Evolutionary conservation across 352 stramenopile species (phyloP).

Genomic region (Globisporangium acanthophoron): DNA sequence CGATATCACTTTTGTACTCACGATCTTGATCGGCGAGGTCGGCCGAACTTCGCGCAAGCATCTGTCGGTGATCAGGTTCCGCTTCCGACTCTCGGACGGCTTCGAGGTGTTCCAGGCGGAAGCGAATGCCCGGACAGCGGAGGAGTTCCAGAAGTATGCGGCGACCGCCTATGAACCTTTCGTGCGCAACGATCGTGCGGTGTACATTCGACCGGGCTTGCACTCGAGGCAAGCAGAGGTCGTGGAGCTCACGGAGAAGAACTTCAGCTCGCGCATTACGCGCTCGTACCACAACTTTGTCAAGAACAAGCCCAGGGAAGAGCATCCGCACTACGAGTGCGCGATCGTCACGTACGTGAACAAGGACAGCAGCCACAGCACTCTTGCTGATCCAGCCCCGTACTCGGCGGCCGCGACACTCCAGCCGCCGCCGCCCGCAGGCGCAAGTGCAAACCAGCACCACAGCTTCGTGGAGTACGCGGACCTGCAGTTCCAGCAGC

Average conservation of each 20-base stretch:
- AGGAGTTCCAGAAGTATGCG: conserved; percentile 36
- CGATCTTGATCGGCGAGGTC: conserved; percentile 74
- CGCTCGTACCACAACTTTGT: conserved; percentile 76
- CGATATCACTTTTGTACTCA: conserved; percentile 57
- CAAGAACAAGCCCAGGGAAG: conserved; percentile 45
- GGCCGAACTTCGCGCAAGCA: conserved; percentile 67
- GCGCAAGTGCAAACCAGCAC: conserved; percentile 7
- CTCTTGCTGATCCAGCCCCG: neutral
- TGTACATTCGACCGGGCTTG: conserved; percentile 74
- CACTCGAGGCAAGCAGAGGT: conserved; percentile 82
- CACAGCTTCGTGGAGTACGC: conserved; percentile 8
- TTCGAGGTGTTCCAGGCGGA: conserved; percentile 74
- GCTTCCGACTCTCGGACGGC: conserved; percentile 61
- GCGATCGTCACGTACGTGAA: conserved; percentile 72
- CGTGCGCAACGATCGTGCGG: conserved; percentile 49
- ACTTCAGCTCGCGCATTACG: conserved; percentile 67
- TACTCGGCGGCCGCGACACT: too few relatives aligned
- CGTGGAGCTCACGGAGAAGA: conserved; percentile 51
- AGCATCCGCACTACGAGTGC: conserved; percentile 46
- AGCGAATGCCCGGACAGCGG: conserved; percentile 46
- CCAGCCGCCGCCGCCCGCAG: neutral
- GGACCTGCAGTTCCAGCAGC: neutral
- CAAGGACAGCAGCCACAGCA: conserved; percentile 25
- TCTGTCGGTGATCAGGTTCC: conserved; percentile 49
- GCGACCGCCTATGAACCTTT: conserved; percentile 25